Base-by-base conservation (phyloP, 805 yeast species). In the Kodamaea leandrae region DNA sequence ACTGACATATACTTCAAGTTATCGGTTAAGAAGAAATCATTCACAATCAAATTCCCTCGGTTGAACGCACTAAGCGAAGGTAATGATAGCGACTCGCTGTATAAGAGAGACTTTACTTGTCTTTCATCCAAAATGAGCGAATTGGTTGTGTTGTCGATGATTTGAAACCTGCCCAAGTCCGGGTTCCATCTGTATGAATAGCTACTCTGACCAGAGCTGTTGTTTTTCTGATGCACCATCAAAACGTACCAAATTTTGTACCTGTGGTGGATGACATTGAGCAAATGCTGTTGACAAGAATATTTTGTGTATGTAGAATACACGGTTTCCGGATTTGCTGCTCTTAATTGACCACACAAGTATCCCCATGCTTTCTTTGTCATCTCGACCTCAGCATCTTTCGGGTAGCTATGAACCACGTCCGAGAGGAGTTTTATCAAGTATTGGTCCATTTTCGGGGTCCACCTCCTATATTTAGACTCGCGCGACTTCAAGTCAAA, bases 281-380 rank as follows among this genome's bases (percentile, higher is more conserved):
- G 36, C 23, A 65, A 47, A 49, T 65, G 71, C 42, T 65, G 71
- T 27, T 58, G 67, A 39, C 69, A 63, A 7, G 68, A 62, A 37
- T 64, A 65, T 40, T 65, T 65, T 20, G 71, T 64, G 37, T 65
- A 65, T 2, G 71, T 65, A 10, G 68, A 62, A 41, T 65, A 65
- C 1, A 65, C 71, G 1, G 71, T 63, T 34, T 63, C 64, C 1
- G 71, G 71, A 41, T 65, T 64, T n/a, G 66, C 66, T 5, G 53
- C 50, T 16, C 71, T 44, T 32, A 65, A 46, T 35, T 61, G 64
- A 19, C 64, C 63, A 27, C 64, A 57, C 7, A 65, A 60, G 42
- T 64, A 65, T 4, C 59, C 60, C 71, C 71, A 65, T 4, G 63
- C 62, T 42, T 58, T 60, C 41, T 64, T 64, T n/a, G 59, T 60